A percentile compares a stretch with the other conserved stretches of the same genome.
phyloP scores from a whole-genome alignment of 257 asterid species.

The Solanum chiquidenum region DNA sequence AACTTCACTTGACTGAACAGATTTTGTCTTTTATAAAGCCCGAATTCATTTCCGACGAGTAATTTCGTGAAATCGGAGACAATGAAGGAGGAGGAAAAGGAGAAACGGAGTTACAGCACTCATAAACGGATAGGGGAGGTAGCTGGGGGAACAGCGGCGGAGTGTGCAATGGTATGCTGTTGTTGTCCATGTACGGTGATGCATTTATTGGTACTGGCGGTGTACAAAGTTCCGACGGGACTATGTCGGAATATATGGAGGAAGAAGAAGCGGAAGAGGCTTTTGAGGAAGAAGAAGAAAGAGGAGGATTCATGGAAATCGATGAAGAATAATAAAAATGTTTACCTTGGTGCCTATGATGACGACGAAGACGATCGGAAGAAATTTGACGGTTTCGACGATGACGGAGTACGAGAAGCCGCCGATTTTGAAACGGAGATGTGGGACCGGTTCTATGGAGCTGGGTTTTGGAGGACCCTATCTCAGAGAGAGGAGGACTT shows the following conservation, averaged over 20 bases:
- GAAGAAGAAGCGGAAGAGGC: slow-evolving; percentile 26
- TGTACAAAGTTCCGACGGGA: slow-evolving; percentile 64
- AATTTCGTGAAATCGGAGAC: not conserved
- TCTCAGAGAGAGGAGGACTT: slow-evolving; percentile 36
- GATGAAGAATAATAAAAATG: not conserved
- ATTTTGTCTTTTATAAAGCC: not conserved
- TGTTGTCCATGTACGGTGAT: slow-evolving; percentile 65
- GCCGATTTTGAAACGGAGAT: slow-evolving; percentile 46
- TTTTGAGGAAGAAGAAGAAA: slow-evolving; percentile 18
- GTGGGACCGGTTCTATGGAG: slow-evolving; percentile 59
- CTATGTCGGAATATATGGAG: slow-evolving; percentile 51
- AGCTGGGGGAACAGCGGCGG: slow-evolving; percentile 78
- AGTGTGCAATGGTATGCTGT: slow-evolving; percentile 80
- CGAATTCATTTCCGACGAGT: not conserved
- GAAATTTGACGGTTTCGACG: slow-evolving; percentile 5
- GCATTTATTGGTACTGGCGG: slow-evolving; percentile 47
- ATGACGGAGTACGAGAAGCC: slow-evolving; percentile 13
- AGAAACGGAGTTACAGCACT: slow-evolving; percentile 4
- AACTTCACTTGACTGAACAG: not conserved
- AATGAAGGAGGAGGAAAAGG: not conserved
- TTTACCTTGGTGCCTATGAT: not conserved
- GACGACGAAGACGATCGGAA: not conserved
- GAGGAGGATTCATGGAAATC: not conserved
- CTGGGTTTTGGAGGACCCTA: slow-evolving; percentile 79
- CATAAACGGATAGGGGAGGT: slow-evolving; percentile 44